Evolutionary conservation across 108 stramenopile species (phyloP), one percentile per base, ranked within the genome.

Genomic region (Fragilaria crotonensis): DNA sequence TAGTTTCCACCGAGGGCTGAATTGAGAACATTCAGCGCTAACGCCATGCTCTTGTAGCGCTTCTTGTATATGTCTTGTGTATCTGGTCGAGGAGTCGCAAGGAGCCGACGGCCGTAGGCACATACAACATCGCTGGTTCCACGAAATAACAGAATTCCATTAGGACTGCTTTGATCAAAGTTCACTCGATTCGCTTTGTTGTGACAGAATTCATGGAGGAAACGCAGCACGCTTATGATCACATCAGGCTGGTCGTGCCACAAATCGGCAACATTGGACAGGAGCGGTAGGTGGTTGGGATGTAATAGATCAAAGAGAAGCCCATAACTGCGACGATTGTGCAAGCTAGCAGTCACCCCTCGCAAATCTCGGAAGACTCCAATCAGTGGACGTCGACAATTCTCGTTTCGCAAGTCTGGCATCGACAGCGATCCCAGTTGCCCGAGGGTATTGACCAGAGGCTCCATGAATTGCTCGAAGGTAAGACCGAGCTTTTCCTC

Each of bases 141-240:
- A 7, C 95, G 90, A 77, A 98, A 98, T 3, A 98, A 84, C 27
- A 98, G 77, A 57, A 98, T 97, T n/a, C 98, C 98, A 68, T 97
- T 97, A 19, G 98, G 91, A 57, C 83, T 86, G 65, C 90, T 94
- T 64, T 96, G 91, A 66, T 95, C 95, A 64, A 98, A 98, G 62
- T 93, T 94, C 30, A 98, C 94, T 58, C 98, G 87, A 60, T 96
- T 95, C 5, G 90, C 96, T 66, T 96, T 96, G 81, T 98, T 98
- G 79, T 90, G 82, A 51, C 93, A 95, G 64, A 98, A 96, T 66
- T 98, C 98, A 41, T 95, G 84, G 76, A 96, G 62, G 64, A 96
- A 96, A 33, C 96, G 95, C 21, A 98, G 78, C 27, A 98, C 75
- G 57, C 94, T 87, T 46, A 94, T 96, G 17, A 81, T 90, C 2